Evolutionary conservation across 306 rosid genomes (phyloP), one percentile per base, ranked within the genome.

Genomic region (Styphnolobium japonicum): DNA sequence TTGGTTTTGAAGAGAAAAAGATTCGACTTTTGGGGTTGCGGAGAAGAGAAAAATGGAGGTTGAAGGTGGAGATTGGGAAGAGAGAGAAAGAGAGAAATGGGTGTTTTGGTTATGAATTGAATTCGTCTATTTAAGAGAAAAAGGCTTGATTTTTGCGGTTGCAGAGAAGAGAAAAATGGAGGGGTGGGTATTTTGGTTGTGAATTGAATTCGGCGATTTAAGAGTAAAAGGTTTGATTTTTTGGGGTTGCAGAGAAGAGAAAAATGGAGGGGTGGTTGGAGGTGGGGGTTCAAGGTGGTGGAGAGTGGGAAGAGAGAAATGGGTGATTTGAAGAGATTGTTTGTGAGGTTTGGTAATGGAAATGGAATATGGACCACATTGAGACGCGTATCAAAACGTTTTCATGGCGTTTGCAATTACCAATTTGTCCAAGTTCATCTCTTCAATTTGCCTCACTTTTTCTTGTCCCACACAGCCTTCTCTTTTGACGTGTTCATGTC

Each of bases 371-470:
- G 97, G 92, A 88, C 88, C 86, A 87, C 89, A 85, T 80, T 69
- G 87, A 89, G 93, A 94, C 98, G 98, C 97, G 94, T 90, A 88
- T 83, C 73, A 57, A 57, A 60, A 81, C 90, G 85, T 83, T 67
- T 87, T 77, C 67, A 23, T 70, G 68, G 43, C 55, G 27, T 21
- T 9, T 37, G 7, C 7, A 67, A 46, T 90, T 84, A 90, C 97
- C 49, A 33, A 74, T 82, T 88, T 84, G 67, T 52, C 93, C 92
- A 78, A 62, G 27, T 1, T n/a, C 15, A 1, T 22, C 34, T 16
- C 11, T 12, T 45, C 31, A 3, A 3, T 27, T 48, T 22, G 19
- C 19, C 7, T n/a, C 23, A 1, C 23, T 12, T 23, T 1, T 19
- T 6, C 21, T 66, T 73, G 22, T 22, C 52, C 42, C 65, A 76